A percentile compares a stretch with the other conserved stretches of the same genome.
Evolutionary conservation across 148 eudicot genomes (phyloP).

Genomic region (Mesembryanthemum crystallinum): DNA sequence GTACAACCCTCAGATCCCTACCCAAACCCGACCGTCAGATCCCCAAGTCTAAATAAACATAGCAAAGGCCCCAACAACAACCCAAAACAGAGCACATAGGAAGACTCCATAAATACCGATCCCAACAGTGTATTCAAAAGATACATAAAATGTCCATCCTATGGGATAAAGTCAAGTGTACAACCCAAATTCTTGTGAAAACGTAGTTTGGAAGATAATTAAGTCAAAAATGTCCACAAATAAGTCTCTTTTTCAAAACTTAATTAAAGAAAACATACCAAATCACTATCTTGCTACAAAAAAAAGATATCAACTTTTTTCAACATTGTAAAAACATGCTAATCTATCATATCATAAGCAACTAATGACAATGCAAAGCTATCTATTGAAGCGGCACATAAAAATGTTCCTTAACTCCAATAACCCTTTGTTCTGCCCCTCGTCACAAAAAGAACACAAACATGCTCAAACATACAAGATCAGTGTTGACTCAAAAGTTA

Average conservation of each 20-base stretch:
- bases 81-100: neutral
- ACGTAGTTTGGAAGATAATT: neutral
- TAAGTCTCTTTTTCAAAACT: too few species aligned
- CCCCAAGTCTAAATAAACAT: too few species aligned
- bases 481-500: neutral
- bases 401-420: neutral
- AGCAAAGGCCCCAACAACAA: too few species aligned
- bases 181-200: neutral
- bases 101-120: neutral
- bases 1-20: too few species aligned
- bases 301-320: neutral
- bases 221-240: neutral
- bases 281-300: too few species aligned
- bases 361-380: neutral
- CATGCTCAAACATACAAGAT: slow-evolving; percentile 7
- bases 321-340: too few species aligned
- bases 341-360: neutral
- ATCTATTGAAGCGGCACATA: neutral
- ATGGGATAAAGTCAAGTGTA: neutral
- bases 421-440: neutral
- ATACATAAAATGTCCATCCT: neutral
- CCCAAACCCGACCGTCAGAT: too few species aligned
- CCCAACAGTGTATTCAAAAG: neutral
- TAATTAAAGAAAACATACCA: too few species aligned
- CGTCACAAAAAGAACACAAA: neutral